Evolutionary conservation across 2,329 filamentous ascomycete genomes (phyloP).

Genomic region (Cryoendolithus antarcticus): DNA sequence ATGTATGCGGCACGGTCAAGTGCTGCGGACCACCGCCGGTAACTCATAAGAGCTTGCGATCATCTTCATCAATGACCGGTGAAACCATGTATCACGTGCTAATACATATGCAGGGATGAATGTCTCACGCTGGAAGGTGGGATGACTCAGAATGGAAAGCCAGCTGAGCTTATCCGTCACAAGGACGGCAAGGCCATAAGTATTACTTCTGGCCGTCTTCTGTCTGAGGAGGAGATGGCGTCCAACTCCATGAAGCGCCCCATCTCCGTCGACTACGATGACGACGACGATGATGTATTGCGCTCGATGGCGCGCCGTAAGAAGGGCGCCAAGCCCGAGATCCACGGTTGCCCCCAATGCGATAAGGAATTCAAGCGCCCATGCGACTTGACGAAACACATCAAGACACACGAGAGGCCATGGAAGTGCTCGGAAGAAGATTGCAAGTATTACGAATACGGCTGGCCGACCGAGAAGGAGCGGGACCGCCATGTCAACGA

Average conservation of each 20-base stretch:
- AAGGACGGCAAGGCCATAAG: slow-evolving; percentile 71
- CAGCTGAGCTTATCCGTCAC: slow-evolving; percentile 71
- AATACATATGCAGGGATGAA: slow-evolving; percentile 41
- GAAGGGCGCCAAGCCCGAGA: slow-evolving; percentile 57
- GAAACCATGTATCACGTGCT: slow-evolving; percentile 7
- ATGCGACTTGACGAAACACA: slow-evolving; percentile 96
- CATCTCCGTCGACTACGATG: slow-evolving; percentile 45
- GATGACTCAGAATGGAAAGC: slow-evolving; percentile 66
- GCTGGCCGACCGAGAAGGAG: slow-evolving; percentile 97
- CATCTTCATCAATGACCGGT: neutral
- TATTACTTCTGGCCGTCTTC: slow-evolving; percentile 38
- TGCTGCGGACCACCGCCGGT: too few species aligned
- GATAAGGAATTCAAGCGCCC: slow-evolving; percentile 89
- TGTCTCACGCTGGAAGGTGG: slow-evolving; percentile 73
- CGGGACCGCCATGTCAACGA: slow-evolving; percentile 93
- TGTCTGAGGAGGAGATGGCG: slow-evolving; percentile 46
- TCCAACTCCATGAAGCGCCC: slow-evolving; percentile 44
- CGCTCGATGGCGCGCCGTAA: slow-evolving; percentile 93
- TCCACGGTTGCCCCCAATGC: slow-evolving; percentile 55
- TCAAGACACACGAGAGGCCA: slow-evolving; percentile 92
- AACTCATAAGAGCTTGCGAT: too few species aligned
- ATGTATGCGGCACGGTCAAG: neutral
- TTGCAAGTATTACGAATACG: slow-evolving; percentile 83
- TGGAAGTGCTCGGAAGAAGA: slow-evolving; percentile 77
- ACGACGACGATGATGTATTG: slow-evolving; percentile 70